Evolutionary conservation across 192 early-diverging fungal species (phyloP), one percentile per base, ranked within the genome.

Genomic region (Jimgerdemannia flammicorona): DNA sequence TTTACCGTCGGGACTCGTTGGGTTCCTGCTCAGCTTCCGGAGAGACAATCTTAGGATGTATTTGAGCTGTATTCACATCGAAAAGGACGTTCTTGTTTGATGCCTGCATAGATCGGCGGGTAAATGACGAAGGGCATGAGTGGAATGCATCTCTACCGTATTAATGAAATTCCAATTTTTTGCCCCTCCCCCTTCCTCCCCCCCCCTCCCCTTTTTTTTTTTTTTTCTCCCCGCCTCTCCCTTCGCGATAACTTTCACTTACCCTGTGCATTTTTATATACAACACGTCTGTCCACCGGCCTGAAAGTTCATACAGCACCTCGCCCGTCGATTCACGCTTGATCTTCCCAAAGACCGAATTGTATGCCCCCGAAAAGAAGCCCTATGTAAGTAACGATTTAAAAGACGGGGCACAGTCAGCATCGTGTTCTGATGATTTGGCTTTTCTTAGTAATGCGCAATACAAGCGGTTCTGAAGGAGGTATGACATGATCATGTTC

Each of bases 281-380:
- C 42, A 95, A 91, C 49, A 85, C 84, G 43, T 93, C 91, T 10
- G 94, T 91, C 97, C 97, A 99, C 79, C 95, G 94, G 44, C 97
- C 97, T 42, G 85, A 85, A 76, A 98, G 89, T n/a, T 93, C 93
- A 75, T 92, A 94, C 19, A 98, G 80, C 2, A 80, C 79, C 75
- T 97, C 95, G 39, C 87, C 88, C n/a, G 93, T 91, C 4, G 92
- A 91, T 44, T 89, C 92, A 66, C 89, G 88, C 68, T 91, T 93
- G 80, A 98, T 94, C 69, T 94, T 94, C 76, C 95, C 97, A 10
- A 82, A 66, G 40, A 98, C 85, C 43, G 86, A 87, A 75, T 96
- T 95, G 75, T 95, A 96, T 18, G 87, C 77, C 41, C 95, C 97
- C 8, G 84, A 84, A 70, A 95, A 94, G 78, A 89, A 92, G 3